Conservation (phyloP, 768 basidiomycete species). For the Calocybe gangraenosa region DNA sequence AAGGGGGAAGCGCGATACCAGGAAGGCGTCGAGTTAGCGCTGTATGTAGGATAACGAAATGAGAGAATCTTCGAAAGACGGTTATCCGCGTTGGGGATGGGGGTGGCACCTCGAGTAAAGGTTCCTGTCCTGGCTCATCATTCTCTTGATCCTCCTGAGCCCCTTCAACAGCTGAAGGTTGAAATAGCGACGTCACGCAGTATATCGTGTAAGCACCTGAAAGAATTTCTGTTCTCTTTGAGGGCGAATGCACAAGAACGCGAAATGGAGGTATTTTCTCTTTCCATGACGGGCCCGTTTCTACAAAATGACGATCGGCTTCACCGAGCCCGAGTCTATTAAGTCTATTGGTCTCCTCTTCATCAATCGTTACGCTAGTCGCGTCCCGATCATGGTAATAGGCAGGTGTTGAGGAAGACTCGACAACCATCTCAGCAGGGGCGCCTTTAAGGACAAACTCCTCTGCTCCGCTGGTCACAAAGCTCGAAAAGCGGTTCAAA, state of each 20-base stretch:
- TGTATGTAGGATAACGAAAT: slow-evolving; percentile 76
- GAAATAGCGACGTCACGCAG: slow-evolving; percentile 71
- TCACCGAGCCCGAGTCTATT: slow-evolving; percentile 44
- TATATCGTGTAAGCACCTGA: slow-evolving; percentile 76
- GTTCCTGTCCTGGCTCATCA: slow-evolving; percentile 12
- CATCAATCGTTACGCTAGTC: slow-evolving; percentile 30
- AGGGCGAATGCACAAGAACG: slow-evolving; percentile 75
- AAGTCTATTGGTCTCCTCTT: slow-evolving; percentile 37
- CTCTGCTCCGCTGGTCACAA: slow-evolving; percentile 84
- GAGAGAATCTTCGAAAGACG: slow-evolving; percentile 79
- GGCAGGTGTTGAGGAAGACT: slow-evolving; percentile 9
- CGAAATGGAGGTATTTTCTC: slow-evolving; percentile 68
- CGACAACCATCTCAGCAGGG: slow-evolving; percentile 26
- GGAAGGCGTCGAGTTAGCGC: slow-evolving; percentile 66
- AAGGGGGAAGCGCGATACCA: slow-evolving; percentile 72
- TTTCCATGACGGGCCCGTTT: slow-evolving; percentile 69
- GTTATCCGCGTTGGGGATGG: slow-evolving; percentile 55
- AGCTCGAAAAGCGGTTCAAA: slow-evolving; percentile 81
- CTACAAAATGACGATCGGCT: slow-evolving; percentile 68
- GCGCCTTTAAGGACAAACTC: slow-evolving; percentile 75
- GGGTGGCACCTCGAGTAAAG: slow-evolving; percentile 6
- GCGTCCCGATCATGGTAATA: slow-evolving; percentile 25
- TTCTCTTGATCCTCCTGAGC: slow-evolving; percentile 12
- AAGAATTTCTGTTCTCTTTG: slow-evolving; percentile 55
- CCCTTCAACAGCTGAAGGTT: slow-evolving; percentile 21